phyloP scores from a whole-genome alignment of 139 green algal species.

The Chlamydomonas sphaeroides region DNA sequence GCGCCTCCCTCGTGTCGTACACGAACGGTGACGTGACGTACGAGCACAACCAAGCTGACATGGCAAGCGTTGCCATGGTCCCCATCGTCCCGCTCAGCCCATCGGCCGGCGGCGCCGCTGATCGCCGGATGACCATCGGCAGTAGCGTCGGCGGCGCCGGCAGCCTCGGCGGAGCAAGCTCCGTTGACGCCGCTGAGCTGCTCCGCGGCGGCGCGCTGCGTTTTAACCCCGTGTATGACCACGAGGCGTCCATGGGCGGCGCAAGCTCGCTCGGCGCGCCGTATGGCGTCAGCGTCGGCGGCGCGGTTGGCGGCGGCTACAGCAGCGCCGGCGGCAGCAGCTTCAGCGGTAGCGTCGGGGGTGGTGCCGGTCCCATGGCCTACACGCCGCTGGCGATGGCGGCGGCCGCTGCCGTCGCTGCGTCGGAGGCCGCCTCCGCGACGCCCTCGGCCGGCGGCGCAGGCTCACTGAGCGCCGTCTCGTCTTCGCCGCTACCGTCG shows the following conservation, averaged over 20 bases:
- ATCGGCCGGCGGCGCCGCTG: background rate
- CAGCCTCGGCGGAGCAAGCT: background rate
- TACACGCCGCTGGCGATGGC: conserved; percentile 33
- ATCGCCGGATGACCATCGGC: too few relatives aligned
- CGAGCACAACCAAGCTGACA: background rate
- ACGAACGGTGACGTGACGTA: background rate
- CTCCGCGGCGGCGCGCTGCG: background rate
- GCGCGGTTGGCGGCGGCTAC: background rate
- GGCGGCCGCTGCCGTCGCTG: too few relatives aligned
- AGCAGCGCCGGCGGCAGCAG: background rate
- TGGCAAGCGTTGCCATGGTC: background rate
- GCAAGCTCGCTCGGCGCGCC: background rate
- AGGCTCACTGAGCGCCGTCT: background rate
- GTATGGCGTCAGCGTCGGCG: background rate
- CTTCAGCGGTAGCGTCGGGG: background rate
- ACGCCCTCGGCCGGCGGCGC: background rate
- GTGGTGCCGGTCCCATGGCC: background rate
- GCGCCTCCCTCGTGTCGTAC: background rate
- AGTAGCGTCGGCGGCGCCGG: background rate
- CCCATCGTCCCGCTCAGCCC: too few relatives aligned
- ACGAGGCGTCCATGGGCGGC: background rate
- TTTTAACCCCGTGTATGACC: conserved; percentile 32
- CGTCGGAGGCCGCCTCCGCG: too few relatives aligned
- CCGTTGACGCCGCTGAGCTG: background rate
- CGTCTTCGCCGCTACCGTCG: background rate